Conservation (phyloP, 495 filamentous ascomycete genomes). For the Aspergillus incahuasiensis region DNA sequence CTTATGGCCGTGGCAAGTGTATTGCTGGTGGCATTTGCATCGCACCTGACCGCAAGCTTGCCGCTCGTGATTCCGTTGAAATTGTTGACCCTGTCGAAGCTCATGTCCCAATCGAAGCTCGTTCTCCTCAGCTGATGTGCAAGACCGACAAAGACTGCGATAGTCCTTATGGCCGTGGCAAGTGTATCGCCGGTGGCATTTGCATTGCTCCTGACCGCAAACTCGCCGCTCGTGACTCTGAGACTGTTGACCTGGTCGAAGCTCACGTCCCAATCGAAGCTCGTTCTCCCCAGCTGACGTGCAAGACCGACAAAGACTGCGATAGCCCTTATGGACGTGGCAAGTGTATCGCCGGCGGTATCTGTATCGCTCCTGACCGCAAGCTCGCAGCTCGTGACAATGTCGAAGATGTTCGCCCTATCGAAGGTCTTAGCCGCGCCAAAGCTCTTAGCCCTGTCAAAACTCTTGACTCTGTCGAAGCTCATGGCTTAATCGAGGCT, state of each 20-base stretch:
- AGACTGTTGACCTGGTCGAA: too few relatives aligned
- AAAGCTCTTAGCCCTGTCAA: too few relatives aligned
- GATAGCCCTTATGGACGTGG: neutral
- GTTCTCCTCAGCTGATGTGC: neutral
- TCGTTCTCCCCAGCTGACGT: neutral
- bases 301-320: conserved; percentile 3
- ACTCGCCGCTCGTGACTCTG: too few relatives aligned
- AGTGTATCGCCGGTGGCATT: conserved; percentile 2
- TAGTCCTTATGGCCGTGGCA: neutral
- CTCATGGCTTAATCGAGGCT: too few relatives aligned
- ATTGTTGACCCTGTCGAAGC: too few relatives aligned
- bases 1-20: neutral
- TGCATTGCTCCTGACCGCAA: conserved; percentile 2
- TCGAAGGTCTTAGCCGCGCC: too few relatives aligned
- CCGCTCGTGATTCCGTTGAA: too few relatives aligned
- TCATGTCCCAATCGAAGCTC: too few relatives aligned
- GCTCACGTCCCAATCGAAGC: too few relatives aligned
- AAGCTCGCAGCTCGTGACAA: too few relatives aligned
- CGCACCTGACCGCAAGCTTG: neutral
- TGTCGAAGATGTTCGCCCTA: too few relatives aligned
- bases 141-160: neutral
- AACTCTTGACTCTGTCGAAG: too few relatives aligned
- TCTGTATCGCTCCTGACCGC: conserved; percentile 2
- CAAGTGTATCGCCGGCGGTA: neutral
- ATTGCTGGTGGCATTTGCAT: conserved; percentile 1